Percentiles rank a stretch among this genome's conserved stretches.
These are phyloP conservation scores for Closterium sp. DNA, from an alignment of 139 green algal genomes.

Conservation along the genomic window DNA sequence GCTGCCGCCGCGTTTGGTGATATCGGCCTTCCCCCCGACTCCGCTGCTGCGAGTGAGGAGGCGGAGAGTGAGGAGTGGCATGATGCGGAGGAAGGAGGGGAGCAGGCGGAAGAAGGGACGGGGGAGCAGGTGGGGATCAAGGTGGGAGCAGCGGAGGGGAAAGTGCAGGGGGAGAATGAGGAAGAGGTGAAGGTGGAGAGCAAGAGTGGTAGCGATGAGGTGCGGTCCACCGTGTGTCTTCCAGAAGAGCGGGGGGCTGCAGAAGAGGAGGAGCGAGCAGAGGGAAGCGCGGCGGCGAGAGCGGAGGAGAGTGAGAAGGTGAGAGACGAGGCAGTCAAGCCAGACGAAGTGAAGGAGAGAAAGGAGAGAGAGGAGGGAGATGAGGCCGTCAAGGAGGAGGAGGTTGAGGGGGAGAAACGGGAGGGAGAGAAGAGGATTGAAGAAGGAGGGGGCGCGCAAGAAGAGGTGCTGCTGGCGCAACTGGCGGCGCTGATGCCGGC, in stretches of 20 bases:
- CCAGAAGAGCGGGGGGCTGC: too few species aligned
- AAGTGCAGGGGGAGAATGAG: neutral
- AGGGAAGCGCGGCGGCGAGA: too few species aligned
- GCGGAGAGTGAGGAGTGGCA: neutral
- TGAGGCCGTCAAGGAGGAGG: neutral
- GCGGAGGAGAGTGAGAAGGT: too few species aligned
- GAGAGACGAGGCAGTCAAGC: too few species aligned
- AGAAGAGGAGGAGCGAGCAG: too few species aligned
- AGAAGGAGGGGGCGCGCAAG: neutral
- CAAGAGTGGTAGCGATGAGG: neutral
- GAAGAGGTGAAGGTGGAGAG: neutral
- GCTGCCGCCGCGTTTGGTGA: neutral
- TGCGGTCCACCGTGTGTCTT: neutral
- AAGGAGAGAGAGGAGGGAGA: neutral
- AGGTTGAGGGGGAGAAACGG: too few species aligned
- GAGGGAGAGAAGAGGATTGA: too few species aligned
- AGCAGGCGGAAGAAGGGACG: slow-evolving; percentile 24
- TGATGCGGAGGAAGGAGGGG: slow-evolving; percentile 17
- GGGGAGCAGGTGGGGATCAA: neutral
- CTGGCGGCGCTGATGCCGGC: neutral
- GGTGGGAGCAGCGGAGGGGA: slow-evolving; percentile 7
- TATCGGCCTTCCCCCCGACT: neutral
- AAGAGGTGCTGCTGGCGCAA: neutral
- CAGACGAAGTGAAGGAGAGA: neutral
- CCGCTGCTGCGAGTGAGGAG: neutral